Evolutionary conservation across 2,329 filamentous ascomycete genomes (phyloP).

Genomic region (Seiridium cupressi): DNA sequence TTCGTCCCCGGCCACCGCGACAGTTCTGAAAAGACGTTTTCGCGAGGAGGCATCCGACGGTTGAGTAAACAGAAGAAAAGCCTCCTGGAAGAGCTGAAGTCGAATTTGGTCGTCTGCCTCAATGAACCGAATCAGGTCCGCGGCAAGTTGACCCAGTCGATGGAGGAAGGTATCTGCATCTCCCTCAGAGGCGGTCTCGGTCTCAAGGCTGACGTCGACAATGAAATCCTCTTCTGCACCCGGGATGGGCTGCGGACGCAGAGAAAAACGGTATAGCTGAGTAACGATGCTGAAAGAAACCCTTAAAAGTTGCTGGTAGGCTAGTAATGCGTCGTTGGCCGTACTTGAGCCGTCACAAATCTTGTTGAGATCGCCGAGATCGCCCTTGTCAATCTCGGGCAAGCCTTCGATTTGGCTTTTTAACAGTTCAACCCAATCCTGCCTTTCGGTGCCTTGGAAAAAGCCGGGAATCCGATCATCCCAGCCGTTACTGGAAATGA

Average conservation of each 20-base stretch:
- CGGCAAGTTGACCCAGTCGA: constrained; percentile 23
- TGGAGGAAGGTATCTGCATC: constrained; percentile 23
- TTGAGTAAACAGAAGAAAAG: constrained; percentile 20
- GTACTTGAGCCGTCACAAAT: constrained; percentile 11
- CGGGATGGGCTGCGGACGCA: not conserved
- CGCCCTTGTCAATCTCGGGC: constrained; percentile 8
- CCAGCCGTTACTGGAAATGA: not conserved
- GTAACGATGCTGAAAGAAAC: constrained; percentile 25
- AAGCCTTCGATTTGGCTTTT: not conserved
- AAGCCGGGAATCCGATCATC: too few species aligned
- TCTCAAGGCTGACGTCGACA: constrained; percentile 11
- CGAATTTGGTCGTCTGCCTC: constrained; percentile 22
- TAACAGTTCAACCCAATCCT: constrained; percentile 12
- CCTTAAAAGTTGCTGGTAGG: constrained; percentile 16
- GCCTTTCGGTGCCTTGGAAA: not conserved
- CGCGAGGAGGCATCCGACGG: not conserved
- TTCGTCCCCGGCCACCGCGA: not conserved
- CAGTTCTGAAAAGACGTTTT: not conserved
- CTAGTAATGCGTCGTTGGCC: not conserved
- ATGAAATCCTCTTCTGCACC: constrained; percentile 12
- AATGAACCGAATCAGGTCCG: constrained; percentile 22
- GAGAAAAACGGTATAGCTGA: constrained; percentile 27
- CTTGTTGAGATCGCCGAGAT: constrained; percentile 10
- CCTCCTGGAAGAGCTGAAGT: constrained; percentile 19
- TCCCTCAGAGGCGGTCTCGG: constrained; percentile 7